phyloP scores from a whole-genome alignment of 352 stramenopile genomes.

The Phytophthora pisi region DNA sequence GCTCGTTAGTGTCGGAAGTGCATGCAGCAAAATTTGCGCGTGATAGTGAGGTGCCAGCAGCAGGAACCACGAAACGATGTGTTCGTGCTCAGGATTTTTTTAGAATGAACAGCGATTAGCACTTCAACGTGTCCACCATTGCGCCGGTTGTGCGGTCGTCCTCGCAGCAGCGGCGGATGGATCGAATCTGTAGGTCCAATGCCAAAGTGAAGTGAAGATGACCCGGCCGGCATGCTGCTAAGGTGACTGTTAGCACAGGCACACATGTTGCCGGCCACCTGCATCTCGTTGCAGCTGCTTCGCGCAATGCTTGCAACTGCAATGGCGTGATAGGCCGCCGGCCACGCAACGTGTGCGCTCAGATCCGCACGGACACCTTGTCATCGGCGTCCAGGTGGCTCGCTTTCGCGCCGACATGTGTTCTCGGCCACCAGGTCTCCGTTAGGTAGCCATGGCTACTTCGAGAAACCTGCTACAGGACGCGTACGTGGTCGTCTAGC shows the following conservation, averaged over 20 bases:
- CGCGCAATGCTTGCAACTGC: neutral
- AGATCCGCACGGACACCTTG: constrained; percentile 2
- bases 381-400: neutral
- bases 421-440: neutral
- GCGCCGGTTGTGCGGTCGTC: neutral
- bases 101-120: constrained; percentile 15
- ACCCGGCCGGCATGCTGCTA: neutral
- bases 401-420: neutral
- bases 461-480: neutral
- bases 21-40: constrained; percentile 8
- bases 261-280: neutral
- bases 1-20: neutral
- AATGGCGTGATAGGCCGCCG: neutral
- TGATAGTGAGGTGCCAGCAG: constrained; percentile 10
- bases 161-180: too few species aligned
- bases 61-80: constrained; percentile 20
- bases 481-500: too few species aligned
- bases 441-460: neutral
- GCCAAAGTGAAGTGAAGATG: too few species aligned
- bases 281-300: neutral
- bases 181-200: too few species aligned
- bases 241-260: neutral
- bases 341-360: constrained; percentile 1
- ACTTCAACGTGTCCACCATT: constrained; percentile 20
- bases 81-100: constrained; percentile 25